A percentile compares a stretch with the other conserved stretches of the same genome.
Evolutionary conservation across 2,329 filamentous ascomycete genomes (phyloP).

Genomic region (Coniochaeta sp.): DNA sequence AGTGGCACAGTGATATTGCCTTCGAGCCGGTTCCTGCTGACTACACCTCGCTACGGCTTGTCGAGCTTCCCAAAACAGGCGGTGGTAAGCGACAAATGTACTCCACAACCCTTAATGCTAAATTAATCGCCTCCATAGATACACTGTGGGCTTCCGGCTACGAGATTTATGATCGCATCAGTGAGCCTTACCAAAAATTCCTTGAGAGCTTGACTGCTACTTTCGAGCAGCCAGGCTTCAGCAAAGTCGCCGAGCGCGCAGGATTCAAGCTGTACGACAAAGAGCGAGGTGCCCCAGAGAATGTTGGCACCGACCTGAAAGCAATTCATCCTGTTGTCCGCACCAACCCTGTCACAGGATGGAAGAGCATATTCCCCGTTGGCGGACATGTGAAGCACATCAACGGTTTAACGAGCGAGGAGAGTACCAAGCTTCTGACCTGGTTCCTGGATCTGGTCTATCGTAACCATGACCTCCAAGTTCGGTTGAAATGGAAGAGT

Average conservation of each 20-base stretch:
- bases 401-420: conserved; percentile 32
- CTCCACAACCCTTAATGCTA: neutral
- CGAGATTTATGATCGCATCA: conserved; percentile 41
- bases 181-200: conserved; percentile 37
- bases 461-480: conserved; percentile 41
- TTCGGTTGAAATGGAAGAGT: conserved; percentile 36
- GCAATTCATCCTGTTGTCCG: conserved; percentile 49
- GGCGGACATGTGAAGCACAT: conserved; percentile 33
- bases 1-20: conserved; percentile 48
- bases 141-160: conserved; percentile 36
- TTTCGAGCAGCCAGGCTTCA: conserved; percentile 33
- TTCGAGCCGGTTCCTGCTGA: conserved; percentile 46
- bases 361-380: conserved; percentile 45
- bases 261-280: conserved; percentile 36
- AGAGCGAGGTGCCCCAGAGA: conserved; percentile 43
- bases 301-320: conserved; percentile 40
- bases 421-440: conserved; percentile 32
- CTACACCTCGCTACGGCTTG: conserved; percentile 44
- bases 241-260: conserved; percentile 26
- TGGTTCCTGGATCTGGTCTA: conserved; percentile 32
- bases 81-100: conserved; percentile 17
- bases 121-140: conserved; percentile 18
- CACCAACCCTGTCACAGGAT: conserved; percentile 57
- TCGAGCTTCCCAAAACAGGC: conserved; percentile 32
- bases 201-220: conserved; percentile 36